Base-by-base conservation (phyloP, 345 rosid genomes). In the Aquilaria malaccensis region DNA sequence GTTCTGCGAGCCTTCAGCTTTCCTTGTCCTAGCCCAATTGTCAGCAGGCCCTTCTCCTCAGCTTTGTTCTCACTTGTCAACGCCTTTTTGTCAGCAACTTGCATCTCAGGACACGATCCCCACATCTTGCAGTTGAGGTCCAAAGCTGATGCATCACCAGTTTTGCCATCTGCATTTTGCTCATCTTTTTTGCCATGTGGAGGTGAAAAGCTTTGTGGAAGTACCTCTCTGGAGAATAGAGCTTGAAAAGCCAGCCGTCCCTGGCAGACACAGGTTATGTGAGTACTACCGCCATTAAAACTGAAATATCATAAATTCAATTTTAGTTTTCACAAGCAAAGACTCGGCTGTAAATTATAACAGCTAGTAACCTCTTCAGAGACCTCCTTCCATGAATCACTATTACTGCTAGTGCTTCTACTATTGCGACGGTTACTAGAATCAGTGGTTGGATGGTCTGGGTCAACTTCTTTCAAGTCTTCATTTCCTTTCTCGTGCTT, bases 221-320 rank as follows among this genome's bases (percentile, higher is more conserved):
- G 75, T 33, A 73, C 74, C 77, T 84, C 80, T 68, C 97, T 80
- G 13, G 93, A 77, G 81, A 93, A 93, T 66, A 93, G 89, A 43
- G 97, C 97, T 77, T 58, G 88, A 66, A 93, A 93, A 32, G 98
- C 97, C 72, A 93, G 60, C 64, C 97, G 80, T n/a, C 98, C 98
- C 97, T 93, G 76, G 63, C 49, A 52, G 22, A 66, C n/a, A 54
- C 3, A 30, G 41, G 10, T 52, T 57, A 59, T 56, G 47, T 55
- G 31, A 54, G 52, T 46, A 22, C 6, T 37, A 43, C 43, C 61
- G 51, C 51, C 62, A 43, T 51, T 30, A 48, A 41, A 33, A 31
- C 53, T 54, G n/a, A 60, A 33, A 62, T 49, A 50, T 41, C 32
- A 60, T 41, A 14, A 58, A 41, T 32, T 52, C 45, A 51, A 58